Conservation (phyloP, 2,329 filamentous ascomycete species). For the Alternaria sp. region DNA sequence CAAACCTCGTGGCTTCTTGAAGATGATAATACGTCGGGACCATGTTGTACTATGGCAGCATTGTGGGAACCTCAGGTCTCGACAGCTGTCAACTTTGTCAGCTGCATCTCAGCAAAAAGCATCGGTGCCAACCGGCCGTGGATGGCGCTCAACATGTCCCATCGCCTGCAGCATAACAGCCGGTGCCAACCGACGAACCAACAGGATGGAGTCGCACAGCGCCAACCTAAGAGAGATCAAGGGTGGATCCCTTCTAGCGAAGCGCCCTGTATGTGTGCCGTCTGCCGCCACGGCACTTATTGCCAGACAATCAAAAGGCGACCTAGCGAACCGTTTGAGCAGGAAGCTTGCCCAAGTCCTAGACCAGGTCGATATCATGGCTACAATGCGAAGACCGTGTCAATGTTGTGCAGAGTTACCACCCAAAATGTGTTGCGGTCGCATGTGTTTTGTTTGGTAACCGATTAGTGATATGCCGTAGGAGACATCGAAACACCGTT, state of each 20-base stretch:
- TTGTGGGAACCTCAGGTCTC: constrained; percentile 5
- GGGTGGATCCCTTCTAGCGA: constrained; percentile 29
- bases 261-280: constrained; percentile 23
- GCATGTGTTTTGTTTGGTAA: background rate
- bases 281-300: constrained; percentile 15
- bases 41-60: background rate
- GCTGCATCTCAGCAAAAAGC: constrained; percentile 27
- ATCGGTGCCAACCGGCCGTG: constrained; percentile 22
- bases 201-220: constrained; percentile 22
- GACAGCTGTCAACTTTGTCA: constrained; percentile 24
- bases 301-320: constrained; percentile 12
- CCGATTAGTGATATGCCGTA: background rate
- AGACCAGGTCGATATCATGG: background rate
- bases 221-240: constrained; percentile 25
- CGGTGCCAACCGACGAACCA: constrained; percentile 31
- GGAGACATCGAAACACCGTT: background rate
- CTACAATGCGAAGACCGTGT: background rate
- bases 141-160: constrained; percentile 26
- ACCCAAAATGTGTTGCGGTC: background rate
- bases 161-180: constrained; percentile 27
- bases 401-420: background rate
- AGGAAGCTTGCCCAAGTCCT: constrained; percentile 7
- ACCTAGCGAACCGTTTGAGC: constrained; percentile 13
- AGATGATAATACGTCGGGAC: background rate
- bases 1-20: background rate